Evolutionary conservation across 192 early-diverging fungal species (phyloP), one percentile per base, ranked within the genome.

Genomic region (Phycomyces nitens): DNA sequence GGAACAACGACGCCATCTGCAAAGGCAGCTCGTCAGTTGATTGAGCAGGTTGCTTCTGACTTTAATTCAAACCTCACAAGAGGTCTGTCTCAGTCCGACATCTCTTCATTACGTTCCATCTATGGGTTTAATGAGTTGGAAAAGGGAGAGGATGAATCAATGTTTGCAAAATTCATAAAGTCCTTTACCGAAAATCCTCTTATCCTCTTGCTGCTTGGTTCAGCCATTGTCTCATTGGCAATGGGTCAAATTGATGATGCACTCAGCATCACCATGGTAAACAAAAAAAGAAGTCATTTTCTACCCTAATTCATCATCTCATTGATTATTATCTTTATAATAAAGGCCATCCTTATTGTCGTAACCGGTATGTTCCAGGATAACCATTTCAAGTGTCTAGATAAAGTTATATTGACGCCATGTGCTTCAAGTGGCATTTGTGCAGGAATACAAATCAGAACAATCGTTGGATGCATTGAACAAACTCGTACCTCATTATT

Each of bases 371-470:
- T 47, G 11, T 6, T 8, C 3, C 9, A 26, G 21, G 27, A 2
- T 49, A 49, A 22, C n/a, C 16, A 0, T 38, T 39, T 2, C 53
- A n/a, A n/a, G n/a, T n/a, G n/a, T n/a, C n/a, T n/a, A n/a, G n/a
- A n/a, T n/a, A n/a, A n/a, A n/a, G n/a, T 16, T 53, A 3, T 50
- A 8, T n/a, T 40, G 16, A 51, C 42, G 53, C 14, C 29, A 1
- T 60, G 41, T 9, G 41, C 39, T 24, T 51, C 7, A 68, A 92
- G 90, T 94, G 26, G 90, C 91, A 0, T 94, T 94, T 76, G 82
- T 92, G 7, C 92, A 94, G 70, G 92, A 94, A 65, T 94, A 94
- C 68, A 77, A 86, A 44, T 91, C 90, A 7, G 89, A 92, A 65
- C 85, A 94, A 68, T 91, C 89, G 18, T 71, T 94, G 4, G 87